Evolutionary conservation across 108 stramenopile species (phyloP), one percentile per base, ranked within the genome.

Genomic region (Cyclotella kingstonii): DNA sequence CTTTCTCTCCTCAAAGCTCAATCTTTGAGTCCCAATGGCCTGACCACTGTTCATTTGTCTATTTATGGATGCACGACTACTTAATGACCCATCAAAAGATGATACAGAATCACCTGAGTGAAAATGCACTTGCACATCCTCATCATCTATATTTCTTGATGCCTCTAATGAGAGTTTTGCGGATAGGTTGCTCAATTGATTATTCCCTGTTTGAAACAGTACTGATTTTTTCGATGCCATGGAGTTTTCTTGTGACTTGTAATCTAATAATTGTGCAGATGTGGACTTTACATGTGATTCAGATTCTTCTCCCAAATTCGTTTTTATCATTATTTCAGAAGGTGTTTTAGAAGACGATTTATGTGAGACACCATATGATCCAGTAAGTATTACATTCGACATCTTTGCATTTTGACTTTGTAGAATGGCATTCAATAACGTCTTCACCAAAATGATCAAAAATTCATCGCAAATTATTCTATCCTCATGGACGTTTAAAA

Each of bases 41-140:
- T 49, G 61, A 10, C 74, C 74, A 14, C 54, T 48, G 47, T 58
- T 30, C 14, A 76, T 52, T 43, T 76, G 74, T 19, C 55, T 63
- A 46, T 76, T 63, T 11, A 76, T 39, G 11, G 66, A 67, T 21
- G 74, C 48, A 10, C 61, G 66, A 33, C 74, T 68, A 19, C 66
- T 59, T 21, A 76, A 34, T 9, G 74, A 76, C 9, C 74, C 74
- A 19, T 75, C 73, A 28, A 66, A 12, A 14, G 73, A 74, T 29
- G 72, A 73, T 14, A 63, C 19, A 2, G 72, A 65, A 33, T 60
- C 72, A 6, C 26, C 58, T 21, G 61, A 58, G 9, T 53, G 53
- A 5, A 50, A 63, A 12, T 38, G 54, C 19, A 18, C 18, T 26
- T 22, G 12, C 40, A 44, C 22, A 19, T 45, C 38, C 12, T 31